Base-by-base conservation (phyloP, 805 yeast species). In the Candida ulmi region DNA sequence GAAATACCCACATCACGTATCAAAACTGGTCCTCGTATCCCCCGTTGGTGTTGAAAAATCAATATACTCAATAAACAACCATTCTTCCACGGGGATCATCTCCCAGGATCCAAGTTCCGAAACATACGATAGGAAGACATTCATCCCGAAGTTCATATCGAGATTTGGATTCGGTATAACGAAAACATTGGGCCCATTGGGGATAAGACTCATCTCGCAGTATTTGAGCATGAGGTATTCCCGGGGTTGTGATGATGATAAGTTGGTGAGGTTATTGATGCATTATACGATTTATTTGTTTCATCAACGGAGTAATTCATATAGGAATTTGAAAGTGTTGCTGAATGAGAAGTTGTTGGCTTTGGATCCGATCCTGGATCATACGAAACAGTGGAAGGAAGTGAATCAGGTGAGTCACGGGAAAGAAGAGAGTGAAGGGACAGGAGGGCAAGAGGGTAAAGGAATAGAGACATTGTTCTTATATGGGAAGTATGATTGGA, bases 41-140 rank as follows among this genome's bases (percentile, higher is more conserved):
- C 95, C 95, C 0, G 84, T 83, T 1, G 95, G 95, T 0, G 78
- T 85, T 16, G 95, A 86, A 50, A 66, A 86, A 33, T 76, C 76
- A 35, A 72, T 83, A 0, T 77, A 69, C 52, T 79, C 90, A 0
- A 60, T 83, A 3, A 71, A 59, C 38, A 63, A 66, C 44, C 12
- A 36, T 43, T 30, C 35, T 43, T 2, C 23, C 37, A 3, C 50
- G 53, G 1, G 26, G 1, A 25, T 40, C 1, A 41, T 48, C 2
- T 48, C 2, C 5, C 36, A 50, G 45, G 51, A 52, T 26, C 37
- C 54, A 37, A 19, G 44, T 26, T n/a, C 60, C 41, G 39, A 41
- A 26, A 17, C 40, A 48, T 62, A 57, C 36, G 50, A 53, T 12
- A 52, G 62, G 17, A 46, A 50, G 12, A 43, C 46, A 3, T 52